Percentiles rank a stretch among this genome's conserved stretches.
Conservation (phyloP, 1,284 basidiomycete species). For the Crepidotus sp. region DNA sequence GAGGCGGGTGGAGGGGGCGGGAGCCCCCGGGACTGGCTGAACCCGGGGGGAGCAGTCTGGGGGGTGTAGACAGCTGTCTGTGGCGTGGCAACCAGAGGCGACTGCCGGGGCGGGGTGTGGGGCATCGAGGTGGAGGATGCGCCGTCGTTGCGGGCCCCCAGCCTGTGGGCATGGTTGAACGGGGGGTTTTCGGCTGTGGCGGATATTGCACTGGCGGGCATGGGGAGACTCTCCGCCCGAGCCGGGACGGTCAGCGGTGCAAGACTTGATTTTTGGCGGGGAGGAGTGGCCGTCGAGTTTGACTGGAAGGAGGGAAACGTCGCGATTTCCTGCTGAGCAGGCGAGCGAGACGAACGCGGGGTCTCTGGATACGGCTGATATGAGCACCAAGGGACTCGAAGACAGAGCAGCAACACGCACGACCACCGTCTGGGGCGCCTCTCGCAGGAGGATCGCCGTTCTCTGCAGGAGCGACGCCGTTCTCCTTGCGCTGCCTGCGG, state of each 20-base stretch:
- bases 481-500: constrained; percentile 18
- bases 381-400: background rate
- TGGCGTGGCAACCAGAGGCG: constrained; percentile 16
- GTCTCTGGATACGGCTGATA: constrained; percentile 17
- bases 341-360: constrained; percentile 18
- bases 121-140: constrained; percentile 7
- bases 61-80: constrained; percentile 16
- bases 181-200: constrained; percentile 24
- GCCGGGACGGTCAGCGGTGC: constrained; percentile 36
- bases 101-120: constrained; percentile 10
- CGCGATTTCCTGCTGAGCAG: constrained; percentile 22
- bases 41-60: constrained; percentile 22
- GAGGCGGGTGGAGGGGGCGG: constrained; percentile 1
- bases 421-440: constrained; percentile 35
- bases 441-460: constrained; percentile 21
- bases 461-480: constrained; percentile 18
- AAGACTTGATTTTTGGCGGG: constrained; percentile 27
- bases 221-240: constrained; percentile 31
- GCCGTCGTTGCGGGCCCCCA: constrained; percentile 5
- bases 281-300: constrained; percentile 19
- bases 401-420: constrained; percentile 30
- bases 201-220: constrained; percentile 22
- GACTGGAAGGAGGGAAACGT: constrained; percentile 24
- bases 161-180: constrained; percentile 9
- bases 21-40: background rate